Evolutionary conservation across 2,329 filamentous ascomycete species (phyloP).

Genomic region (Talaromyces rugulosus): DNA sequence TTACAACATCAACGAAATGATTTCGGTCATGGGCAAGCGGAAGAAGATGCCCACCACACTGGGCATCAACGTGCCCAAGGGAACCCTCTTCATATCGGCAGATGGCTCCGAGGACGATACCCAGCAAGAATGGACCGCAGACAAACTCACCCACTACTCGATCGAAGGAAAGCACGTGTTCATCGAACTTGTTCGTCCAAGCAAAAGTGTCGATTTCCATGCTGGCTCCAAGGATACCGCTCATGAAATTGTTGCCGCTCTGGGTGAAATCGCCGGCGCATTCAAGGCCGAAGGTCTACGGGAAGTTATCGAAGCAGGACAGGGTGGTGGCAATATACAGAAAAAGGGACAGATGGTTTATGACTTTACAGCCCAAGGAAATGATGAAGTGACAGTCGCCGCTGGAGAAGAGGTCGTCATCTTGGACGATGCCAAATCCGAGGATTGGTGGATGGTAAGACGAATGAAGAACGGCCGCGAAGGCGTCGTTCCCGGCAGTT

Average conservation of each 20-base stretch:
- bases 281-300: slow-evolving; percentile 73
- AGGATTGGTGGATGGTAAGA: slow-evolving; percentile 97
- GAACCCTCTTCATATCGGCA: slow-evolving; percentile 84
- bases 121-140: slow-evolving; percentile 87
- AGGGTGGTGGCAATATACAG: slow-evolving; percentile 60
- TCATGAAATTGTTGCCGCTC: slow-evolving; percentile 80
- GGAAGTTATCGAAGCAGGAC: slow-evolving; percentile 79
- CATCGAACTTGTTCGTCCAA: slow-evolving; percentile 83
- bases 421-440: slow-evolving; percentile 83
- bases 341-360: slow-evolving; percentile 87
- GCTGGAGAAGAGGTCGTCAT: slow-evolving; percentile 87
- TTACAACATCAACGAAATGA: slow-evolving; percentile 97
- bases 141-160: slow-evolving; percentile 95
- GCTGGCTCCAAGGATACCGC: slow-evolving; percentile 96
- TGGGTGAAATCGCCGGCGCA: slow-evolving; percentile 86
- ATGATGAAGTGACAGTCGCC: slow-evolving; percentile 91
- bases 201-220: slow-evolving; percentile 94
- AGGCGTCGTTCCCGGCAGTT: slow-evolving; percentile 94
- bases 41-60: slow-evolving; percentile 98
- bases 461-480: slow-evolving; percentile 88
- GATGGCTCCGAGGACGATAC: slow-evolving; percentile 74
- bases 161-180: slow-evolving; percentile 98
- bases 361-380: slow-evolving; percentile 93
- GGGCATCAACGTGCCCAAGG: slow-evolving; percentile 86
- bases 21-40: slow-evolving; percentile 91